A percentile compares a stretch with the other conserved stretches of the same genome.
These are phyloP conservation scores for Mycena sp. DNA, from an alignment of 1,284 basidiomycete species.

Conservation along the genomic window DNA sequence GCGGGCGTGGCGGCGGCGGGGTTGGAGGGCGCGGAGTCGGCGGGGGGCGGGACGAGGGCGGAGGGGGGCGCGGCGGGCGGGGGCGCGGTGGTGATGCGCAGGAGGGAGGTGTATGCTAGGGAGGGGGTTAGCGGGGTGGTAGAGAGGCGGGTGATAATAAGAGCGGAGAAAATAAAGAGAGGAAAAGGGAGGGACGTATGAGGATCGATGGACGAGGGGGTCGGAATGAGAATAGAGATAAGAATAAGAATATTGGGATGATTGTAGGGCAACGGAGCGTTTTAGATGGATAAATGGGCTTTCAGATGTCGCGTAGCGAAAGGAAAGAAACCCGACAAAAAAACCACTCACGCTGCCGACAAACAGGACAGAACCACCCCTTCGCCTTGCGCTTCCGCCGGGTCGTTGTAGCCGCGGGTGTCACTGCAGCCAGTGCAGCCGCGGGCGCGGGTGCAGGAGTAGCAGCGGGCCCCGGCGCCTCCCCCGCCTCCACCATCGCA, in stretches of 20 bases:
- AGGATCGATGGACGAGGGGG: neutral
- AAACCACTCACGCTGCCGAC: slow-evolving; percentile 78
- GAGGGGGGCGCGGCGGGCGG: slow-evolving; percentile 46
- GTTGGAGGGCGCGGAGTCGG: neutral
- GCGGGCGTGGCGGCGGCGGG: neutral
- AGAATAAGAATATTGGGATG: slow-evolving; percentile 1
- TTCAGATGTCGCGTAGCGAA: no score
- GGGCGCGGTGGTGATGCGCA: slow-evolving; percentile 82
- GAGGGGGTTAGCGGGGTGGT: slow-evolving; percentile 8
- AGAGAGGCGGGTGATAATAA: slow-evolving; percentile 35
- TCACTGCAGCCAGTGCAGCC: slow-evolving; percentile 28
- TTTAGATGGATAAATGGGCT: no score
- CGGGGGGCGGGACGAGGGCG: neutral
- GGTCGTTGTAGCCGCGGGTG: slow-evolving; percentile 29
- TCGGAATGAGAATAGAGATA: neutral
- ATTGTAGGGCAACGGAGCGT: no score
- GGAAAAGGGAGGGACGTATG: neutral
- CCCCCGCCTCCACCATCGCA: slow-evolving; percentile 4
- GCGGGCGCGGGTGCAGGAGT: slow-evolving; percentile 4
- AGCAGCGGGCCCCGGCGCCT: neutral
- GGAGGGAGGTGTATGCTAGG: slow-evolving; percentile 85
- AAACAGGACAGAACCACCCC: slow-evolving; percentile 95
- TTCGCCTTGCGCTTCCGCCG: slow-evolving; percentile 91
- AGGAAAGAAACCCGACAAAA: neutral
- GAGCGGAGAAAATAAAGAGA: no score